phyloP scores from a whole-genome alignment of 768 basidiomycete species.

The Russula griseocarnosa region DNA sequence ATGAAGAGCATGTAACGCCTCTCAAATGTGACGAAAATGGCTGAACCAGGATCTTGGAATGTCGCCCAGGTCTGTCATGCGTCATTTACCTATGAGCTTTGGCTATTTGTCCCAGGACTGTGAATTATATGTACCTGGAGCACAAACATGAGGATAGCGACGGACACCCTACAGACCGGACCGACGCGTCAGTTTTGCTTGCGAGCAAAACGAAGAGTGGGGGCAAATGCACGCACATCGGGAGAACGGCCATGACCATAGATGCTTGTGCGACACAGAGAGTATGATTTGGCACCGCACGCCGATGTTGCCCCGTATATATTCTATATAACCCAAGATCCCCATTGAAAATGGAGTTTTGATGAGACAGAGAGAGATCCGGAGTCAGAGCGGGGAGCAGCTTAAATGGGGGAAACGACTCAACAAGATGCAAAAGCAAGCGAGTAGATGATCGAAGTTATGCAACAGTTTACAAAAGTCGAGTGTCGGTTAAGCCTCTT shows the following conservation, averaged over 20 bases:
- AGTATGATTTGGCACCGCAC: constrained; percentile 30
- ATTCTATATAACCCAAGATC: constrained; percentile 30
- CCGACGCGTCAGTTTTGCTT: constrained; percentile 12
- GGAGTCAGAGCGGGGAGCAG: too few species aligned
- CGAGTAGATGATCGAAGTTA: constrained; percentile 55
- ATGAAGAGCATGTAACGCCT: constrained; percentile 33
- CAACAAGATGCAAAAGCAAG: constrained; percentile 50
- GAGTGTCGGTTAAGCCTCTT: constrained; percentile 46
- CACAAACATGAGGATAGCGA: constrained; percentile 42
- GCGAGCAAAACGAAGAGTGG: background rate
- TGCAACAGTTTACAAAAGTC: constrained; percentile 53
- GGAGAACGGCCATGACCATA: constrained; percentile 49
- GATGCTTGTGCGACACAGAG: constrained; percentile 51
- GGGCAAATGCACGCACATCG: constrained; percentile 47
- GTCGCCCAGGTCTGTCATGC: constrained; percentile 38
- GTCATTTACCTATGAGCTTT: background rate
- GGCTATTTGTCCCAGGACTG: background rate
- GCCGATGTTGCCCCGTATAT: constrained; percentile 34
- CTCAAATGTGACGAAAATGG: constrained; percentile 30
- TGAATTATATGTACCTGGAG: constrained; percentile 34
- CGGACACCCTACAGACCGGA: constrained; percentile 41
- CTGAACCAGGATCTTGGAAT: constrained; percentile 32
- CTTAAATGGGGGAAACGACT: constrained; percentile 30
- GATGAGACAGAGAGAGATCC: too few species aligned
- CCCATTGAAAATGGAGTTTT: too few species aligned